A percentile compares a stretch with the other conserved stretches of the same genome.
Evolutionary conservation across 129 eudicot species (phyloP).

Genomic region (Flaveria robusta): DNA sequence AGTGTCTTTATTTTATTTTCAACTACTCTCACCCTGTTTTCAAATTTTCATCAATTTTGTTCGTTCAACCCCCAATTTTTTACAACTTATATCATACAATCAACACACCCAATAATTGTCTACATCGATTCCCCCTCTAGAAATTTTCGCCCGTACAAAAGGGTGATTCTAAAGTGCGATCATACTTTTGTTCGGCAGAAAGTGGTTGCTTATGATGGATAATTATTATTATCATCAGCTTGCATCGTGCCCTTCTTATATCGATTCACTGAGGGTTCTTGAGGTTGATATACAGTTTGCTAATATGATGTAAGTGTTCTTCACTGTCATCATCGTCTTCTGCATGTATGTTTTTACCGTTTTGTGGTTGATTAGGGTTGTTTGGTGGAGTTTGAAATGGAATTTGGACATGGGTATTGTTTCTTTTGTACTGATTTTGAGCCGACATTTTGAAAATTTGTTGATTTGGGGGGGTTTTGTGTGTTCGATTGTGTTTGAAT

Average conservation of each 20-base stretch:
- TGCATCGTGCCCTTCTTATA: slow-evolving; percentile 39
- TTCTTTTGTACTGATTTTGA: slow-evolving; percentile 1
- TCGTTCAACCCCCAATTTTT: slow-evolving; percentile 18
- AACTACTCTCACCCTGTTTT: slow-evolving; percentile 27
- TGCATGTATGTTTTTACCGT: slow-evolving; percentile 10
- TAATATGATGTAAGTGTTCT: slow-evolving; percentile 58
- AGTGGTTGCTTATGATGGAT: slow-evolving; percentile 34
- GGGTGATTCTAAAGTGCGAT: slow-evolving; percentile 18
- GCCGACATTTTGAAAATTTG: slow-evolving; percentile 2
- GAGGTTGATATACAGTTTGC: slow-evolving; percentile 87
- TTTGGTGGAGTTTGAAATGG: not conserved
- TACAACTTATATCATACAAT: not conserved
- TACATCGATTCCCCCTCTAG: not conserved
- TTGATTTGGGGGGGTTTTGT: slow-evolving; percentile 26
- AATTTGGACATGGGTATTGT: slow-evolving; percentile 20
- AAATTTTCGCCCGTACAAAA: slow-evolving; percentile 18
- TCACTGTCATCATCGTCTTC: slow-evolving; percentile 9
- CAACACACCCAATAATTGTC: not conserved
- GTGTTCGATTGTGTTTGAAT: slow-evolving; percentile 20
- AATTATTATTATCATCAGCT: slow-evolving; percentile 45
- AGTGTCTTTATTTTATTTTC: slow-evolving; percentile 17
- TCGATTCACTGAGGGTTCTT: slow-evolving; percentile 58
- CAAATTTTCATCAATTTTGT: slow-evolving; percentile 12
- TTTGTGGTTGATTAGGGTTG: not conserved
- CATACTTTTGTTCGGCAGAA: slow-evolving; percentile 19